Conservation (phyloP, 352 stramenopile species). For the Phytophthora cajani region DNA sequence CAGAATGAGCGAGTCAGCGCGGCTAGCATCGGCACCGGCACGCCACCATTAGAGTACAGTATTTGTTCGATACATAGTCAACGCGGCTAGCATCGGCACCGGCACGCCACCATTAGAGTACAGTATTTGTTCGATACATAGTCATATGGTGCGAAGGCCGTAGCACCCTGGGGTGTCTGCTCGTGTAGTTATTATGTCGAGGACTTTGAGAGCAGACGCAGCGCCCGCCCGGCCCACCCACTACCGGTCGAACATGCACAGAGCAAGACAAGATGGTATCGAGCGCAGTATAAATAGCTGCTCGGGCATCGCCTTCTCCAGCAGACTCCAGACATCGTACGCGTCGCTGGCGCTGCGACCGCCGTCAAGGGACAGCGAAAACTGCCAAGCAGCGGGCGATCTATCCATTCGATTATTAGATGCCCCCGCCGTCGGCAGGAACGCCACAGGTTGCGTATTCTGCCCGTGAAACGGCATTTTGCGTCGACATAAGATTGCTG, state of each 20-base stretch:
- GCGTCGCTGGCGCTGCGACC: no score
- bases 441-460: neutral
- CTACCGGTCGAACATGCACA: neutral
- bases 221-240: neutral
- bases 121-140: neutral
- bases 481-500: conserved; percentile 10
- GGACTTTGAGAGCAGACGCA: conserved; percentile 10
- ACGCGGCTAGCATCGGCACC: neutral
- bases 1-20: conserved; percentile 28
- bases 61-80: conserved; percentile 10
- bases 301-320: no score
- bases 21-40: neutral
- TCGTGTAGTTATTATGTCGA: conserved; percentile 20
- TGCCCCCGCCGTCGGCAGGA: neutral
- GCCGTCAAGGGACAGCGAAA: neutral
- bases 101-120: neutral
- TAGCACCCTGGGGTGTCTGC: conserved; percentile 2
- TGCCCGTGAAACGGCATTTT: neutral
- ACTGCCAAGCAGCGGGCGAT: neutral
- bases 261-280: neutral
- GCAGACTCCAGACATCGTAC: no score
- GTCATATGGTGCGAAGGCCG: conserved; percentile 2
- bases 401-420: neutral
- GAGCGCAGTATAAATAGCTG: neutral
- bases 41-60: neutral